Evolutionary conservation across 352 stramenopile genomes (phyloP), one percentile per base, ranked within the genome.

Genomic region (Phytophthora citrophthora): DNA sequence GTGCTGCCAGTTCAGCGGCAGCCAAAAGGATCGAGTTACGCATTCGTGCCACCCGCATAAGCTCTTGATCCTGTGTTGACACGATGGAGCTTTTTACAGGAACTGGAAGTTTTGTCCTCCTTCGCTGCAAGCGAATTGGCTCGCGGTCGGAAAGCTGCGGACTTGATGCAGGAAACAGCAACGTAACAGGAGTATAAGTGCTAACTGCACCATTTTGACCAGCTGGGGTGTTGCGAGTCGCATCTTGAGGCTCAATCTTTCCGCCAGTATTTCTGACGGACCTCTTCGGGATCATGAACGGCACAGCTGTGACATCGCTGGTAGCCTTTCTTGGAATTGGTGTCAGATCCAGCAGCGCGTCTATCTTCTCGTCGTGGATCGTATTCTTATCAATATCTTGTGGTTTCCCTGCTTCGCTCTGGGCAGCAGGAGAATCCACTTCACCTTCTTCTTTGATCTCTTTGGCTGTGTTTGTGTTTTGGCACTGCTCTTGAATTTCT

Each of bases 21-120:
- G 56, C 57, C 11, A 48, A 53, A 9, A 81, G 56, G 23, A 89
- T 56, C 12, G 80, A 89, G 31, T 89, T 89, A 26, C 61, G 45
- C 47, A 73, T 86, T 27, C 63, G 72, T 13, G 77, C 66, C 9
- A 81, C 49, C 1, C 69, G 68, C 54, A 86, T 77, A 20, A 88
- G 77, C 1, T 73, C 45, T 20, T 50, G 62, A 34, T 88, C 79
- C 10, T 63, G 43, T 1, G 60, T 40, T 18, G 66, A 73, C 7
- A 79, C 32, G 2, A 57, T 20, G 15, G 38, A 41, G 5, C 60
- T 54, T 7, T 64, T 52, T 7, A 78, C 45, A 5, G 76, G 74
- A 13, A 88, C 79, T 12, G 47, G 20, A 40, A 75, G 75, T 59
- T 88, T 88, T 7, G 39, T 70, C 10, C 74, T 64, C 23, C 60